Evolutionary conservation across 78 protist species (phyloP), one percentile per base, ranked within the genome.

Genomic region (Creolimax fragrantissima): DNA sequence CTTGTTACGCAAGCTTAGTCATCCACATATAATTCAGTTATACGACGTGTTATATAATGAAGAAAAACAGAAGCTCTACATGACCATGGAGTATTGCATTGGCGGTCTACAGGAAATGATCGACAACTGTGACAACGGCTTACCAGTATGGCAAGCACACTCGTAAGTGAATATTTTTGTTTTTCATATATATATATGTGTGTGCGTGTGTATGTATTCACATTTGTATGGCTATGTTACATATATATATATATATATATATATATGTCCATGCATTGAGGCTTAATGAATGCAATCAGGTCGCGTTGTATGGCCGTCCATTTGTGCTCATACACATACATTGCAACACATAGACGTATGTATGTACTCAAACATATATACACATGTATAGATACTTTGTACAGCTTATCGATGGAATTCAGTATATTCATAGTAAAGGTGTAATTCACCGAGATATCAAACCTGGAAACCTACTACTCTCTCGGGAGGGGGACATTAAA

Each of bases 371-470:
- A 37, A 47, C 11, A 47, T 47, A 47, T 47, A 83, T 83, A 6
- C 36, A 6, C 6, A 17, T 6, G 11, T 47, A 47, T 47, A 2
- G 58, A 6, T 94, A 84, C 89, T 89, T 93, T 3, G 41, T 5
- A 4, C 95, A 93, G 90, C 95, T 93, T 32, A 41, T 93, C 24
- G 42, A 41, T 37, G 97, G 96, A 4, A 45, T 96, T 43, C 74
- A 89, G 35, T 94, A 96, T 58, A 74, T 94, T 3, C 97, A 96
- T 67, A 6, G 66, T 2, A 47, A 44, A 3, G 97, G 96, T 6
- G 89, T 96, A 32, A 45, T 95, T 43, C 98, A 96, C 93, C 45
- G 95, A 35, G 95, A 83, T 84, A 94, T 96, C 42, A 96, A 96
- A 84, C 98, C 97, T 24, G 95, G 90, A 43, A 96, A 96, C 74